Conservation (phyloP, 2,329 filamentous ascomycete genomes). For the Beauveria sp. region DNA sequence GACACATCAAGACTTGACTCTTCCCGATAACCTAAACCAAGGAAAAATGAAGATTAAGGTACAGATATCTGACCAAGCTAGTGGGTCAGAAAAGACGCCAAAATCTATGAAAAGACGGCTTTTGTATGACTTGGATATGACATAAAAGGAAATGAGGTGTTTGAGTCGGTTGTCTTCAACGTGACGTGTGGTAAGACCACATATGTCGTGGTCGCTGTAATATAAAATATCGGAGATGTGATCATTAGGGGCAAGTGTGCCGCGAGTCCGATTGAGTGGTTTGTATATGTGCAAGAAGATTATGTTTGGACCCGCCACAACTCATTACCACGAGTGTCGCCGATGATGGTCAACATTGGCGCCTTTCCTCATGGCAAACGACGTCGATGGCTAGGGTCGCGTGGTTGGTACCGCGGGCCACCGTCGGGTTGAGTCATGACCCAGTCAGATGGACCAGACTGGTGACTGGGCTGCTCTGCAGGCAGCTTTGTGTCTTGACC, state of each 20-base stretch:
- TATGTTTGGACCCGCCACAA: conserved; percentile 13
- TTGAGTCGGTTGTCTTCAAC: conserved; percentile 7
- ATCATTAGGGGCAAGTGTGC: neutral
- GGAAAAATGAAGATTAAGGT: conserved; percentile 4
- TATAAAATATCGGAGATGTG: neutral
- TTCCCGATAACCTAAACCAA: neutral
- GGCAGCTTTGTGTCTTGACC: conserved; percentile 53
- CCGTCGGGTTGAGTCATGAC: conserved; percentile 39
- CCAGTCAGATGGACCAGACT: conserved; percentile 45
- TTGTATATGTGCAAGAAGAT: conserved; percentile 13
- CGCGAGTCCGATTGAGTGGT: neutral
- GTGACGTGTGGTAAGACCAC: conserved; percentile 4
- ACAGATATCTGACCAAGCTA: conserved; percentile 9
- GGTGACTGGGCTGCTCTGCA: conserved; percentile 48
- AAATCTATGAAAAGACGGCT: conserved; percentile 25
- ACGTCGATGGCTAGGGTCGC: conserved; percentile 36
- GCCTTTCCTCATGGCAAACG: conserved; percentile 23
- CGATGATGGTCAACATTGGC: neutral
- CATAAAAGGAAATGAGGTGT: conserved; percentile 2
- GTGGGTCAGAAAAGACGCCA: conserved; percentile 20
- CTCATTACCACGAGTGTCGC: conserved; percentile 7
- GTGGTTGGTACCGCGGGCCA: conserved; percentile 33
- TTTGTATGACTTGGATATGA: conserved; percentile 9
- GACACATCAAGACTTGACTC: neutral
- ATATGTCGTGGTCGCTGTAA: conserved; percentile 3